Percentiles rank a stretch among this genome's conserved stretches.
phyloP scores from a whole-genome alignment of 2,329 filamentous ascomycete genomes.

The Acephala macrosclerotiorum region DNA sequence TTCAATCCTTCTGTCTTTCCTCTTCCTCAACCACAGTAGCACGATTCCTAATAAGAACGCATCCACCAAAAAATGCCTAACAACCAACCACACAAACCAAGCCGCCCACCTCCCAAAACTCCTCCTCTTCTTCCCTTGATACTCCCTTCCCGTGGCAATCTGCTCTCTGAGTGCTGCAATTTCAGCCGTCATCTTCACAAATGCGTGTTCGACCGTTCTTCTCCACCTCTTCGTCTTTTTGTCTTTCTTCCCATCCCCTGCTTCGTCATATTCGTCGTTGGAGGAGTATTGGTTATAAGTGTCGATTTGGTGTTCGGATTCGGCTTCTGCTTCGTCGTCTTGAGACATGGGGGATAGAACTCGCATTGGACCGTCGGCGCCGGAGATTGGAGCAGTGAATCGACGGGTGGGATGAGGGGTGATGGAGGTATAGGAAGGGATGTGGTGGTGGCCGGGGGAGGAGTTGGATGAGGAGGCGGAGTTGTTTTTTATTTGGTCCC shows the following conservation, averaged over 20 bases:
- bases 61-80: conserved; percentile 80
- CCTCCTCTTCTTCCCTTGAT: conserved; percentile 69
- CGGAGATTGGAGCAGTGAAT: conserved; percentile 55
- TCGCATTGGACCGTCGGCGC: conserved; percentile 66
- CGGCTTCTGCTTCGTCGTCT: conserved; percentile 71
- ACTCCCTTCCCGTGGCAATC: conserved; percentile 78
- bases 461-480: conserved; percentile 68
- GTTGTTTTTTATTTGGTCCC: conserved; percentile 96
- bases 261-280: conserved; percentile 50
- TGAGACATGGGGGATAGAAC: conserved; percentile 88
- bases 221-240: conserved; percentile 71
- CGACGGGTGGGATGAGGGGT: conserved; percentile 43
- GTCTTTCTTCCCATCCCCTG: conserved; percentile 49
- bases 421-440: conserved; percentile 34
- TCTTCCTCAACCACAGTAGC: conserved; percentile 75
- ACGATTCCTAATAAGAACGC: conserved; percentile 69
- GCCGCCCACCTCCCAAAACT: conserved; percentile 73
- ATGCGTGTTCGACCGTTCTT: conserved; percentile 80
- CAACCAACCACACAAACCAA: conserved; percentile 72
- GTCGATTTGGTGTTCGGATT: conserved; percentile 53
- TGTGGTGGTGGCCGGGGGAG: conserved; percentile 54
- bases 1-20: conserved; percentile 75
- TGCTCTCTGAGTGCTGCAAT: conserved; percentile 92
- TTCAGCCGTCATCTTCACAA: conserved; percentile 91
- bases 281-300: conserved; percentile 53